phyloP scores from a whole-genome alignment of 2,329 filamentous ascomycete species.

The Alternaria conjuncta region DNA sequence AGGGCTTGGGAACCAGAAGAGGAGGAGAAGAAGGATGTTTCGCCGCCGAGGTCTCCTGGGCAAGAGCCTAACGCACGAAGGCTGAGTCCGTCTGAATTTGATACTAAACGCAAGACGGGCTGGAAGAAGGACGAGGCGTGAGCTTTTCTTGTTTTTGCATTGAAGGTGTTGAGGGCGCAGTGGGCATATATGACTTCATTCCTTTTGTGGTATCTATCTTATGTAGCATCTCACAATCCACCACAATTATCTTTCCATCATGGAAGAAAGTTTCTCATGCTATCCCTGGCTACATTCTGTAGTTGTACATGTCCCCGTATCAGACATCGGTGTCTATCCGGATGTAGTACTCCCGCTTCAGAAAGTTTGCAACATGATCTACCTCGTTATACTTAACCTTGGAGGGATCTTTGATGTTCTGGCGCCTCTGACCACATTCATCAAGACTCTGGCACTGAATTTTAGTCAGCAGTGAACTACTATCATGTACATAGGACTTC shows the following conservation, averaged over 20 bases:
- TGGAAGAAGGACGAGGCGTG: conserved; percentile 15
- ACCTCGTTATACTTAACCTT: conserved; percentile 23
- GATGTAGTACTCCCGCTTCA: conserved; percentile 34
- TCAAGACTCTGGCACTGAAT: conserved; percentile 25
- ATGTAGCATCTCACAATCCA: background rate
- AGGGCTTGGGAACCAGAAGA: conserved; percentile 15
- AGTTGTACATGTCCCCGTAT: background rate
- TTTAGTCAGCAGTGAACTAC: background rate
- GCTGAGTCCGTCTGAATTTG: conserved; percentile 7
- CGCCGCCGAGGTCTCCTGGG: conserved; percentile 15
- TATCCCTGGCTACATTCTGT: background rate
- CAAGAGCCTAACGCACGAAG: conserved; percentile 2
- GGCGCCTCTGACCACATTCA: conserved; percentile 17
- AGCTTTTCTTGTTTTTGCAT: background rate
- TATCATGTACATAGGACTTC: background rate
- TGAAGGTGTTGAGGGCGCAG: background rate
- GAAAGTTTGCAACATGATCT: conserved; percentile 21
- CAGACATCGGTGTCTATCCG: background rate
- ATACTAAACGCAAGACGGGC: conserved; percentile 15
- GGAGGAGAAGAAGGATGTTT: conserved; percentile 3
- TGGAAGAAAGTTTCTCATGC: background rate
- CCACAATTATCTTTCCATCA: background rate
- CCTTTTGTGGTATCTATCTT: background rate
- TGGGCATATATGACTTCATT: background rate
- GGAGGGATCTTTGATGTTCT: background rate